phyloP scores from a whole-genome alignment of 345 rosid genomes.

The Acer saccharum region DNA sequence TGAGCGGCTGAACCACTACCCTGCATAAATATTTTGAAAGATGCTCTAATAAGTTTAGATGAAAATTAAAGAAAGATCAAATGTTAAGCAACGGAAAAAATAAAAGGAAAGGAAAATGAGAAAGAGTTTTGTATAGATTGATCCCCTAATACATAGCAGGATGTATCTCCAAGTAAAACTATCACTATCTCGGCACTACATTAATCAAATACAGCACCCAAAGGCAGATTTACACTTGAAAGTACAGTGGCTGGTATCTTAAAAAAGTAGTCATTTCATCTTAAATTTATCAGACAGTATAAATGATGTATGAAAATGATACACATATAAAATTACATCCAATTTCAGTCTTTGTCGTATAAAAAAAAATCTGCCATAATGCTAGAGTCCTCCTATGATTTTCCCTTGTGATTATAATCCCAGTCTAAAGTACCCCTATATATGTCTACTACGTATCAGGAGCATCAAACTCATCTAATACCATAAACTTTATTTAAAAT shows the following conservation, averaged over 20 bases:
- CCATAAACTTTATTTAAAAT: neutral
- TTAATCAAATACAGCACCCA: neutral
- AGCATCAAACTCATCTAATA: neutral
- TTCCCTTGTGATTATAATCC: neutral
- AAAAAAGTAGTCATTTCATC: neutral
- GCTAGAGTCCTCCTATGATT: too few species aligned
- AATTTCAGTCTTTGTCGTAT: too few species aligned
- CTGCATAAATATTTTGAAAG: slow-evolving; percentile 47
- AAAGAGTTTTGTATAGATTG: neutral
- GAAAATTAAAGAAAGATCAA: neutral
- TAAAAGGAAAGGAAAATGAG: neutral
- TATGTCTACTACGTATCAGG: neutral
- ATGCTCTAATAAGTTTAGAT: slow-evolving; percentile 12
- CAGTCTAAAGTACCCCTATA: neutral
- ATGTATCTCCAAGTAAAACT: neutral
- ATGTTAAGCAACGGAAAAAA: neutral
- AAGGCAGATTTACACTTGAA: too few species aligned
- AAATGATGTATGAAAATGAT: too few species aligned
- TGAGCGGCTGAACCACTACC: slow-evolving; percentile 91
- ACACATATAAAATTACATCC: too few species aligned
- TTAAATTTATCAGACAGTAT: neutral
- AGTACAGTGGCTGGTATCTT: neutral
- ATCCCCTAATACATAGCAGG: neutral
- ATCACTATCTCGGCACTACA: neutral
- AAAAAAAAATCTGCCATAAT: too few species aligned